Evolutionary conservation across 108 stramenopile species (phyloP).

Genomic region (Schizochytrium sp.): DNA sequence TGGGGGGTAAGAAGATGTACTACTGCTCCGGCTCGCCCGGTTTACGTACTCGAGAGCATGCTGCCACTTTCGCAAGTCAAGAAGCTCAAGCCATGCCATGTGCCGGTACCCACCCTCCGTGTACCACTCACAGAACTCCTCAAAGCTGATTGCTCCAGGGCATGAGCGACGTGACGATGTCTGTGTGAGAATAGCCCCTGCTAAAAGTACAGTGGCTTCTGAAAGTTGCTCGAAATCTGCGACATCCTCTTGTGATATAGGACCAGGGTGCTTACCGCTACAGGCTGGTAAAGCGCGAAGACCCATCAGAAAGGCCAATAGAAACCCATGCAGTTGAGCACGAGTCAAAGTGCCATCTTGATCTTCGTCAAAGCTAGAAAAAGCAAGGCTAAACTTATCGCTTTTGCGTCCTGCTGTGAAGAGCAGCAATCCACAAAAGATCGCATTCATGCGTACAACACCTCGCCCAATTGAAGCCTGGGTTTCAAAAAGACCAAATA

Average conservation of each 20-base stretch:
- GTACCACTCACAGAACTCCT: constrained; percentile 38
- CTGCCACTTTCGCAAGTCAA: constrained; percentile 56
- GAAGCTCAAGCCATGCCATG: constrained; percentile 51
- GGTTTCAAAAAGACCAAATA: constrained; percentile 1
- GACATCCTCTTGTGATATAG: constrained; percentile 6
- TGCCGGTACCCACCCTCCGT: neutral
- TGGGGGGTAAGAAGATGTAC: neutral
- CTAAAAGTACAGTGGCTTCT: neutral
- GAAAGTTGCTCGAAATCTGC: constrained; percentile 10
- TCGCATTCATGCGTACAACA: neutral
- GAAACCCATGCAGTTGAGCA: constrained; percentile 32
- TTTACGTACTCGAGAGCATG: neutral
- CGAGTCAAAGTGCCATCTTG: constrained; percentile 24
- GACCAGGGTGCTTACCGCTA: neutral
- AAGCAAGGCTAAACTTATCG: constrained; percentile 43
- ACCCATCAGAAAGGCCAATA: constrained; percentile 32
- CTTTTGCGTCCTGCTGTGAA: constrained; percentile 39
- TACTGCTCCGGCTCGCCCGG: neutral
- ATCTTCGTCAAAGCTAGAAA: constrained; percentile 54
- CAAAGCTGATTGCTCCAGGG: neutral
- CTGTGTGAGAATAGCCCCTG: constrained; percentile 23
- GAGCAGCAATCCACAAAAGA: constrained; percentile 20
- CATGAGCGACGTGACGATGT: neutral
- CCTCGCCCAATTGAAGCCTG: neutral
- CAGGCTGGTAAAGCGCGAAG: neutral